A percentile compares a stretch with the other conserved stretches of the same genome.
phyloP scores from a whole-genome alignment of 2,329 filamentous ascomycete species.

The Aplosporella prunicola region DNA sequence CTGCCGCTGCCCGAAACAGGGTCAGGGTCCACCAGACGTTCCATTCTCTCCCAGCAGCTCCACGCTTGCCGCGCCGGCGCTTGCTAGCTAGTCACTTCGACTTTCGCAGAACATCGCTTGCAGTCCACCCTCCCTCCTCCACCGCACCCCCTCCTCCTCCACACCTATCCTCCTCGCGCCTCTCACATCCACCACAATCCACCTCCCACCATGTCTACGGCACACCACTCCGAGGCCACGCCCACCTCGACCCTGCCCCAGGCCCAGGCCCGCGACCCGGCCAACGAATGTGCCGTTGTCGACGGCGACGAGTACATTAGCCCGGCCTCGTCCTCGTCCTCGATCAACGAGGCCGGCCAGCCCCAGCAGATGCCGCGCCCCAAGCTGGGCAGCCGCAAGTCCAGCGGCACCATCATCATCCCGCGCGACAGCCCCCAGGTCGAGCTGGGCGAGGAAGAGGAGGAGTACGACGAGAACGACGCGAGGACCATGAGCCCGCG shows the following conservation, averaged over 20 bases:
- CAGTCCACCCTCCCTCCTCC: neutral
- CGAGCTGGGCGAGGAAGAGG: conserved; percentile 62
- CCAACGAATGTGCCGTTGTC: conserved; percentile 9
- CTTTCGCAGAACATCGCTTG: too few relatives aligned
- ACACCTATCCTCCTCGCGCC: too few relatives aligned
- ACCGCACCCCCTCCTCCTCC: neutral
- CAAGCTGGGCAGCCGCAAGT: conserved; percentile 62
- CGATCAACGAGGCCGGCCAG: conserved; percentile 11
- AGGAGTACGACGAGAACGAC: conserved; percentile 75
- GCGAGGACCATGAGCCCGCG: conserved; percentile 91
- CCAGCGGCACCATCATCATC: conserved; percentile 74
- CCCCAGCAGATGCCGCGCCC: conserved; percentile 40
- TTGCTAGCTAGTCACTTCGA: conserved; percentile 8
- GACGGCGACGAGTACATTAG: conserved; percentile 11
- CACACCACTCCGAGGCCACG: conserved; percentile 7
- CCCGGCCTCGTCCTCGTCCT: conserved; percentile 10
- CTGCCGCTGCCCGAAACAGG: conserved; percentile 10
- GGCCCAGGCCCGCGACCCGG: conserved; percentile 6
- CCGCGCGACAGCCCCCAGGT: conserved; percentile 66
- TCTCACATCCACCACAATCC: neutral
- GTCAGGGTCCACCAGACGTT: conserved; percentile 6
- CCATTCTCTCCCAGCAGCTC: conserved; percentile 2
- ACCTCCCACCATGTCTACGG: conserved; percentile 8
- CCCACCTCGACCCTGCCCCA: conserved; percentile 6
- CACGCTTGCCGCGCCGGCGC: conserved; percentile 8